Evolutionary conservation across 495 filamentous ascomycete genomes (phyloP), one percentile per base, ranked within the genome.

Genomic region (Talaromyces trachyspermus): DNA sequence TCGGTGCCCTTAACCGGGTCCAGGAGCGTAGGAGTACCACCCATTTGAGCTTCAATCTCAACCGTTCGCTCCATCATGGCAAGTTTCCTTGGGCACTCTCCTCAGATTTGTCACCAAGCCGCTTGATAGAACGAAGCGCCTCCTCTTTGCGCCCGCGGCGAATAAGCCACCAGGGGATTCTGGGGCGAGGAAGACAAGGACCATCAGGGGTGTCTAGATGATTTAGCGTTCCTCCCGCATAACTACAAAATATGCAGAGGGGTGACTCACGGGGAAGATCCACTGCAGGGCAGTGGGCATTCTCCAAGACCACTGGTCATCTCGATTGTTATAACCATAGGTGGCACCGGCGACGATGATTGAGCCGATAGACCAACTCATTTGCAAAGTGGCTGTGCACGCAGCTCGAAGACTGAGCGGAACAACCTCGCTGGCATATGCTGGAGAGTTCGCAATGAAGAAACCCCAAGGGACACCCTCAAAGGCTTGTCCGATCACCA

Each of bases 21-120:
- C 49, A 71, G 54, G 53, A 81, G 82, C 24, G 63, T 72, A 11
- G 80, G 75, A 14, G 73, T 64, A 30, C 61, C 69, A 19, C 77
- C 78, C 37, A 75, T 74, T 26, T 79, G 74, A 43, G 79, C 68
- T 55, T 88, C 84, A 8, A 86, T 66, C 36, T 80, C 75, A 20
- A 79, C 79, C 7, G 83, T 85, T 50, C 84, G 83, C 26, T 82
- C 78, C 69, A 87, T 86, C 82, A 86, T 86, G 45, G 81, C 77
- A 18, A 87, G 63, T 0, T n/a, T 78, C 79, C 58, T 87, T 76
- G 46, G 81, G 75, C 2, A 76, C 64, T 35, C 84, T 66, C n/a
- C 38, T 85, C 79, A 17, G 71, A 54, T 35, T 70, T 65, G 40
- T 65, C 73, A 25, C 75, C 81, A 6, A 89, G 70, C 15, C 85